Evolutionary conservation across 495 filamentous ascomycete species (phyloP), one percentile per base, ranked within the genome.

Genomic region (Cercophora scortea): DNA sequence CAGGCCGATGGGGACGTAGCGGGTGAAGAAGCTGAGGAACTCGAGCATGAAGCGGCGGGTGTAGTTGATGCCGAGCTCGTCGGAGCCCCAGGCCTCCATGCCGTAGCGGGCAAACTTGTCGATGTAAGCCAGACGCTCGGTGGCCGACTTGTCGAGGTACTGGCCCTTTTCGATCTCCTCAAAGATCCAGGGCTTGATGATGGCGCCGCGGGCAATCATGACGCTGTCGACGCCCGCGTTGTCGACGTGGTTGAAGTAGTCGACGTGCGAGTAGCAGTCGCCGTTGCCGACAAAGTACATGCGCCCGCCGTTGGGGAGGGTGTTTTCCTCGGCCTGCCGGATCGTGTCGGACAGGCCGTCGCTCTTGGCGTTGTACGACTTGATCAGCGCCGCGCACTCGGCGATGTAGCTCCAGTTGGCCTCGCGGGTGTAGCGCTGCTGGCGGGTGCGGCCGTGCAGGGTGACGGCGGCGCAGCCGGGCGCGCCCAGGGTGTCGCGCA

Each of bases 141-240:
- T 76, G 8, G 90, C 86, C 13, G 87, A 86, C 63, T 97, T 98
- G 73, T 98, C 93, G 15, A 98, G 78, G 58, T 97, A 96, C 67
- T 97, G 94, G 1, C 88, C 86, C 35, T 80, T 77, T 54, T 86
- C 82, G 53, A 98, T 97, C 67, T 98, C 93, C 64, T 97, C 93
- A 63, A 96, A 98, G 47, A 98, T 69, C 93, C 93, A 98, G 1
- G 94, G 90, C 71, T 97, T 98, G 68, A 96, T 86, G 53, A 97
- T 73, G 6, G 92, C 91, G 42, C 92, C 92, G 49, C 92, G 84
- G 12, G 81, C 92, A 48, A 96, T 78, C 92, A 97, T 97, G 55
- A 94, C 87, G 9, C 79, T 80, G 70, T 96, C 90, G 15, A 96
- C 90, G 18, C 79, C 78, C 25, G 87, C 80, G 48, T 88, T 78